Evolutionary conservation across 306 rosid genomes (phyloP), one percentile per base, ranked within the genome.

Genomic region (Cucumis melo): DNA sequence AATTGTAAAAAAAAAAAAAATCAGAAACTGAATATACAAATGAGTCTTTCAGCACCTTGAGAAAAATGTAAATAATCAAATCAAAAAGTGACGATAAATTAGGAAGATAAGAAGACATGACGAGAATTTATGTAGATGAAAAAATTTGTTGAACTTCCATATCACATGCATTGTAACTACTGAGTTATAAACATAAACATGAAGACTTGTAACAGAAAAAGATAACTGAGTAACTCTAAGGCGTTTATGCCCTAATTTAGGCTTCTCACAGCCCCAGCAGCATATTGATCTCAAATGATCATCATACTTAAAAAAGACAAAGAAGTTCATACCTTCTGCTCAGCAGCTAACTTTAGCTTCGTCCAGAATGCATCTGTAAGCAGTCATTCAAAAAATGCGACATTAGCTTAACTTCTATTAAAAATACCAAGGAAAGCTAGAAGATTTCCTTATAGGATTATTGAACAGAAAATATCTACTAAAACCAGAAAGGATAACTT

Each of bases 351-450:
- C 85, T 85, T 90, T 74, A 94, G 86, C 87, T 90, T 91, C 86
- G 61, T 84, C 97, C 96, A 94, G 81, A 94, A 91, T 77, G 87
- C 87, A 84, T 82, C 97, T 94, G 93, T 50, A 48, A 42, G 62
- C 32, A 81, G 84, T 77, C 78, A 72, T 79, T 73, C 88, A 84
- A 76, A 84, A 23, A 39, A 80, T 76, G 62, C 14, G 34, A 9
- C 38, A 36, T 64, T 62, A 75, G 58, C 54, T 19, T 7, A 29
- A 78, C 48, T 63, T 73, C 38, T 6, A 24, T 36, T 34, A 46
- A 34, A 34, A 71, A 61, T 7, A 14, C 21, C 34, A 51, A 7
- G 36, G 17, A 50, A 42, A 15, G 32, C 17, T 13, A 11, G 36
- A 78, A 56, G 34, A 39, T 72, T 46, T 32, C 48, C 23, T 19